These are phyloP conservation scores for Leccinum colubrinum DNA, from an alignment of 1,284 basidiomycete species.

Conservation along the genomic window DNA sequence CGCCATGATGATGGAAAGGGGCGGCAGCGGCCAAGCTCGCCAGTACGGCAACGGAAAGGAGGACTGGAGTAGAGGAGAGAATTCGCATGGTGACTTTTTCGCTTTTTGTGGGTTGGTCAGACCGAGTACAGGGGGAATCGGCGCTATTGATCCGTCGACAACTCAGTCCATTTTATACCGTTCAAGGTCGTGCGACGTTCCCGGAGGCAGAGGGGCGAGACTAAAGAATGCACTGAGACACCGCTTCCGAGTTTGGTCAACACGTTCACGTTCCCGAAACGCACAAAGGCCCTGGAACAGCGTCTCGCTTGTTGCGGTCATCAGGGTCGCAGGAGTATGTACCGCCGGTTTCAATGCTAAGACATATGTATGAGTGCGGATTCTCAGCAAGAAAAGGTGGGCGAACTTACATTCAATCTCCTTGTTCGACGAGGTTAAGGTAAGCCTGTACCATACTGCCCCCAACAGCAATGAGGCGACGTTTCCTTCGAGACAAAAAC, in stretches of 20 bases:
- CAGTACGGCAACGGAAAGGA: background rate
- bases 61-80: background rate
- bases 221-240: background rate
- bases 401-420: slow-evolving; percentile 58
- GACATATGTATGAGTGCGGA: slow-evolving; percentile 2
- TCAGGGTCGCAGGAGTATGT: background rate
- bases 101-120: background rate
- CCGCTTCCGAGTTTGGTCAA: background rate
- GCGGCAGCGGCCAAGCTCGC: no score
- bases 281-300: background rate
- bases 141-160: background rate
- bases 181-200: background rate
- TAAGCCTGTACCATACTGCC: slow-evolving; percentile 39
- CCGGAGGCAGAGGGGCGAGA: background rate
- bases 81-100: background rate
- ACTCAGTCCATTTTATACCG: background rate
- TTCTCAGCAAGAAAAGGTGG: background rate
- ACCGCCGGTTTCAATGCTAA: background rate
- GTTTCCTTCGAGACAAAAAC: background rate
- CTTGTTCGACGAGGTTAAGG: slow-evolving; percentile 55
- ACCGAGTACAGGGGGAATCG: background rate
- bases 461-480: slow-evolving; percentile 14
- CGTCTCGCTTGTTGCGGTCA: background rate
- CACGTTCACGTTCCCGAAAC: background rate
- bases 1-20: no score